Base-by-base conservation (phyloP, 495 filamentous ascomycete genomes). In the Penicillium egyptiacum region DNA sequence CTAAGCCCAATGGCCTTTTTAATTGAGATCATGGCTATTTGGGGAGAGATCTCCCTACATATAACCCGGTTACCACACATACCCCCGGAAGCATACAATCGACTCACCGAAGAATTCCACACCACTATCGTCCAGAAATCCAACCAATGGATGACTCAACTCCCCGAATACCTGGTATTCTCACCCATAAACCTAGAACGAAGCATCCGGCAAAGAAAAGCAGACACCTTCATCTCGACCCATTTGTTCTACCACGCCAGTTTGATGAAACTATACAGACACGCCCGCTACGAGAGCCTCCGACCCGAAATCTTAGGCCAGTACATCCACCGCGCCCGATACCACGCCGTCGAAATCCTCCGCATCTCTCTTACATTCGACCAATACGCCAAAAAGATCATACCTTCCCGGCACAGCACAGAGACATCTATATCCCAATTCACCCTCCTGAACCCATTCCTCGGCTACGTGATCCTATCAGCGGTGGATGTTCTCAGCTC, bases 221-320 rank as follows among this genome's bases (percentile, higher is more conserved):
- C 74, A 1, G 80, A 80, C 8, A 72, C 79, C 0, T 85, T 84
- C 58, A 67, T 88, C 48, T 75, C 76, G 0, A 79, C 86, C 58
- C 86, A 89, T 61, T 63, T 86, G 25, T 68, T 88, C 23, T 85
- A 86, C 65, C 82, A 87, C 65, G 74, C 78, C 23, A 80, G 81
- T 3, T 63, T 80, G 51, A 80, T 88, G 71, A 82, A 83, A 42
- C 73, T 88, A 8, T 86, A 88, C 57, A 79, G 87, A 37, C 79
- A 86, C 57, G 78, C 76, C 5, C 80, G 79, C 11, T 65, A 65
- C n/a, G 68, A 68, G 2, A 67, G 59, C 41, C 62, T 80, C 4
- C 67, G 54, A 19, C 42, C 65, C 0, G 65, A 69, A 1, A 58
- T 70, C 22, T 43, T 77, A 2, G 53, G 53, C 12, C 70, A 75